phyloP scores from a whole-genome alignment of 2,329 filamentous ascomycete species.

The Sporothrix schenckii region DNA sequence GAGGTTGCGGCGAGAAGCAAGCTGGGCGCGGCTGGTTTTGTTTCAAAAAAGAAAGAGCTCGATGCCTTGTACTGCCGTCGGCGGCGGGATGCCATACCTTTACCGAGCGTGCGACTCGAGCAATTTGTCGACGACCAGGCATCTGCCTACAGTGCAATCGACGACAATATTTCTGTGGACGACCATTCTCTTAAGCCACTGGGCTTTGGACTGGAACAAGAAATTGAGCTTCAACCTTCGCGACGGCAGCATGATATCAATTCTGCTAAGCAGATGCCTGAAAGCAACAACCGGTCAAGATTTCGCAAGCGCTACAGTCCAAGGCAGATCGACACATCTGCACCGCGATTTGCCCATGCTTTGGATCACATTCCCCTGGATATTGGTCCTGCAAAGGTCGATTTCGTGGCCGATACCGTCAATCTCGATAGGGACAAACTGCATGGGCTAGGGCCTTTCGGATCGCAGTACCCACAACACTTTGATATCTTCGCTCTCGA shows the following conservation, averaged over 20 bases:
- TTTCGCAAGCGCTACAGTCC: constrained; percentile 52
- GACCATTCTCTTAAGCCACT: not conserved
- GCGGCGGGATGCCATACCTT: constrained; percentile 38
- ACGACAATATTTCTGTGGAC: not conserved
- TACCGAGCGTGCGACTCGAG: constrained; percentile 44
- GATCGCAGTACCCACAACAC: constrained; percentile 63
- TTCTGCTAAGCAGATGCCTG: not conserved
- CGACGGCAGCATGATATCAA: not conserved
- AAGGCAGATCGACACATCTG: constrained; percentile 51
- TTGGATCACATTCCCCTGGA: constrained; percentile 53
- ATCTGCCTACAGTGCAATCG: constrained; percentile 12
- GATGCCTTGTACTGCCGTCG: constrained; percentile 57
- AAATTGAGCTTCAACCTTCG: not conserved
- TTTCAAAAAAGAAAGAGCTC: constrained; percentile 56
- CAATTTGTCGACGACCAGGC: constrained; percentile 39
- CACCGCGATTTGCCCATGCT: constrained; percentile 57
- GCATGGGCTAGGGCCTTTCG: constrained; percentile 61
- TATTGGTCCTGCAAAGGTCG: constrained; percentile 18
- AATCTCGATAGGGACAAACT: constrained; percentile 47
- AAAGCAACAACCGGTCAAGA: constrained; percentile 39
- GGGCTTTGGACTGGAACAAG: not conserved
- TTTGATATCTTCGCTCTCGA: constrained; percentile 65
- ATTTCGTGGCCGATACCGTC: not conserved
- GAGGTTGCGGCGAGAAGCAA: constrained; percentile 51
- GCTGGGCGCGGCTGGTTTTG: constrained; percentile 47